Conservation (phyloP, 2,329 filamentous ascomycete genomes). For the Paracamarosporium sp. region DNA sequence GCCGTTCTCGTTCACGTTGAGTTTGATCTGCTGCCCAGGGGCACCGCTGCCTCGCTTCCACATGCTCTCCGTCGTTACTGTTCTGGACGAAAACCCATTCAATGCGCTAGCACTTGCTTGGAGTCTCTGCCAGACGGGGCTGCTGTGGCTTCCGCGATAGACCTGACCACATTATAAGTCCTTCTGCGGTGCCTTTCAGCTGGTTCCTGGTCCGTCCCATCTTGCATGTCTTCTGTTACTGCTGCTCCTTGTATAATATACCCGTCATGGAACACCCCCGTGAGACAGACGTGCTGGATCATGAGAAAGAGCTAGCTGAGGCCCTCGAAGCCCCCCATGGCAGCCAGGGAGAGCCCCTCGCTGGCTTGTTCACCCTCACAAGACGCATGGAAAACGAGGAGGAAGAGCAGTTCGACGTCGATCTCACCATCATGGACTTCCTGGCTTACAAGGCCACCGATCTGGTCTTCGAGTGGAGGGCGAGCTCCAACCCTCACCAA, state of each 20-base stretch:
- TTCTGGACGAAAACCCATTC: conserved; percentile 14
- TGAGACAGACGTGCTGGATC: conserved; percentile 23
- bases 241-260: neutral
- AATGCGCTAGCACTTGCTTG: conserved; percentile 15
- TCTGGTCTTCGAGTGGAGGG: conserved; percentile 47
- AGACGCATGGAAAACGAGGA: conserved; percentile 42
- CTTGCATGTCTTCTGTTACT: neutral
- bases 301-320: conserved; percentile 31
- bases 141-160: conserved; percentile 6
- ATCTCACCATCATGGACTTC: conserved; percentile 65
- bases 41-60: conserved; percentile 20
- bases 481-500: conserved; percentile 33
- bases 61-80: conserved; percentile 15
- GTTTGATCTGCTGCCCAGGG: conserved; percentile 30
- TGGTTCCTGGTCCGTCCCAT: neutral
- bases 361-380: conserved; percentile 39
- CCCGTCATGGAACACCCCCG: conserved; percentile 22
- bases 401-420: conserved; percentile 55
- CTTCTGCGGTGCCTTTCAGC: conserved; percentile 1
- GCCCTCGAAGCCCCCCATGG: conserved; percentile 22
- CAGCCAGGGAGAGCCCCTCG: conserved; percentile 25
- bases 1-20: conserved; percentile 16
- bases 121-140: conserved; percentile 1
- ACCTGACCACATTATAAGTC: conserved; percentile 16
- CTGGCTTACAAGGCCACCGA: conserved; percentile 56